phyloP scores from a whole-genome alignment of 768 basidiomycete genomes.

The Tylopilus cervinicoccineus region DNA sequence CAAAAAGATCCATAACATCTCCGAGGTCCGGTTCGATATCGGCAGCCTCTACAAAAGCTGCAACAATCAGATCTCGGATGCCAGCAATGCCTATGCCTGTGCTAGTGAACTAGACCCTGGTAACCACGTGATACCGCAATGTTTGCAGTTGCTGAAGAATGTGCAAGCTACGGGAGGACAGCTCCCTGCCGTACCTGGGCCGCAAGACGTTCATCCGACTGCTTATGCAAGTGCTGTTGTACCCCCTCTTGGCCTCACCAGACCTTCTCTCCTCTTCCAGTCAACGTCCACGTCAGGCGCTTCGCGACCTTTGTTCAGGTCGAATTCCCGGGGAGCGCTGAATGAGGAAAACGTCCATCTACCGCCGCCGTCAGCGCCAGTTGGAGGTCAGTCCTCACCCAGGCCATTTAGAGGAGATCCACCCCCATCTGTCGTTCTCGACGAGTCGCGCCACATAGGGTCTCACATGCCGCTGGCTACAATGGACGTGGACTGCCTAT shows the following conservation, averaged over 20 bases:
- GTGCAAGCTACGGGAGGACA: constrained; percentile 73
- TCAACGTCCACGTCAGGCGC: constrained; percentile 28
- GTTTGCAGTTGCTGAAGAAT: constrained; percentile 72
- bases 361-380: constrained; percentile 55
- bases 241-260: constrained; percentile 63
- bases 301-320: constrained; percentile 49
- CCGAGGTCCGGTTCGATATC: constrained; percentile 80
- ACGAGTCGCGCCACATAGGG: constrained; percentile 65
- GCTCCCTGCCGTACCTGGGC: constrained; percentile 84
- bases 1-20: constrained; percentile 97
- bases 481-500: constrained; percentile 65
- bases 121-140: constrained; percentile 78
- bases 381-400: constrained; percentile 50
- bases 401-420: constrained; percentile 81
- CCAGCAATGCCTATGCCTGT: constrained; percentile 96
- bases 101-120: constrained; percentile 90
- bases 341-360: constrained; percentile 40
- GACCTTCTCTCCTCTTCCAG: constrained; percentile 64
- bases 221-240: constrained; percentile 81
- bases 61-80: constrained; percentile 98
- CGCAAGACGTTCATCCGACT: constrained; percentile 94
- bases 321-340: constrained; percentile 62
- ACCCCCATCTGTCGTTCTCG: constrained; percentile 76
- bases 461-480: constrained; percentile 73
- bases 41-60: constrained; percentile 96